phyloP scores from a whole-genome alignment of 2,329 filamentous ascomycete genomes.

The Ophiocordyceps camponoti-leonardi region DNA sequence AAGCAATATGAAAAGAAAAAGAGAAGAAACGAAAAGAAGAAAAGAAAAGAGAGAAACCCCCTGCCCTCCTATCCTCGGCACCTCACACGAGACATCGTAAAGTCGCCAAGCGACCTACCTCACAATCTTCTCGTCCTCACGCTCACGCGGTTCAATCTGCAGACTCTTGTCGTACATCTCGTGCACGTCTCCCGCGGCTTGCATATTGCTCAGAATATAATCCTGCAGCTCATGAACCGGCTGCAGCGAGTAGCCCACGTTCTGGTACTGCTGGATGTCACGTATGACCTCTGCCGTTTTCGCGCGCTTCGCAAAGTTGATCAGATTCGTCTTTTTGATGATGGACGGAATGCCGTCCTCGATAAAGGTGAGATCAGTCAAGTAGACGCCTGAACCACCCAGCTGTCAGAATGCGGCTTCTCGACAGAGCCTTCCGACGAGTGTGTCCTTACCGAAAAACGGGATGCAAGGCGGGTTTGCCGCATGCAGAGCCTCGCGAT shows the following conservation, averaged over 20 bases:
- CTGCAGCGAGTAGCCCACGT: constrained; percentile 85
- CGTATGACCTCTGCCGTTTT: constrained; percentile 98
- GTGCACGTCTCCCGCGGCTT: constrained; percentile 85
- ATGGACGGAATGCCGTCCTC: constrained; percentile 95
- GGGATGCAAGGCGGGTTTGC: constrained; percentile 95
- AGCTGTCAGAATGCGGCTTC: neutral
- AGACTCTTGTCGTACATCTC: constrained; percentile 99
- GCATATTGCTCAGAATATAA: constrained; percentile 93
- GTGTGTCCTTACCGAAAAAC: constrained; percentile 58
- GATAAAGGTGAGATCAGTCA: constrained; percentile 96
- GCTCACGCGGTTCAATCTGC: constrained; percentile 80
- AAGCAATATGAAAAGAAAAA: neutral
- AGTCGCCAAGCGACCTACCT: constrained; percentile 45
- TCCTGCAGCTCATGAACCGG: constrained; percentile 85
- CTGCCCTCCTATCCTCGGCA: constrained; percentile 5
- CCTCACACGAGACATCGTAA: constrained; percentile 4
- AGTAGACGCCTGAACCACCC: constrained; percentile 57
- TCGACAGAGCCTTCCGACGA: neutral
- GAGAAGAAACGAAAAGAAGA: neutral
- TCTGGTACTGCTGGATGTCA: constrained; percentile 97
- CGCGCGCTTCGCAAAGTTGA: constrained; percentile 96
- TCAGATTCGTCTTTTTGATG: constrained; percentile 89
- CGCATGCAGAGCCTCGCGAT: constrained; percentile 79
- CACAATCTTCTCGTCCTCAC: constrained; percentile 98
- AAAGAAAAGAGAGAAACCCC: no score